phyloP scores from a whole-genome alignment of 2,329 filamentous ascomycete species.

The Diaporthe capsici region DNA sequence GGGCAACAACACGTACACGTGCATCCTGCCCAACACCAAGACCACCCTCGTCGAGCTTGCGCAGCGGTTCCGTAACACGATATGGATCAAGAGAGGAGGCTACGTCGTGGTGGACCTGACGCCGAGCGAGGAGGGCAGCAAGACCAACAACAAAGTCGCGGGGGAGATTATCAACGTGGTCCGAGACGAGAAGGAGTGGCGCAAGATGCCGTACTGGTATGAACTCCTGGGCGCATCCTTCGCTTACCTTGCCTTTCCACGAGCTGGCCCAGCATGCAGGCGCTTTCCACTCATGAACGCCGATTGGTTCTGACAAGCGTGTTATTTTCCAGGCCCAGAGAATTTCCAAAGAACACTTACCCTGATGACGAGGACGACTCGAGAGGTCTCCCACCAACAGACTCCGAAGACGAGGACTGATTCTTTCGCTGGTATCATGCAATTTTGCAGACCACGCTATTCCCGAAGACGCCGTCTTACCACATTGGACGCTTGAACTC shows the following conservation, averaged over 20 bases:
- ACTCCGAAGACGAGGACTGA: slow-evolving; percentile 77
- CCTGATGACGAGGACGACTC: slow-evolving; percentile 82
- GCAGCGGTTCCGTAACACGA: slow-evolving; percentile 87
- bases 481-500: slow-evolving; percentile 9
- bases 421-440: too few relatives aligned
- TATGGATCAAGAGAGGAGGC: slow-evolving; percentile 92
- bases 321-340: slow-evolving; percentile 74
- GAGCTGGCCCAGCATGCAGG: neutral
- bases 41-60: slow-evolving; percentile 84
- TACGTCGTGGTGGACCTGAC: slow-evolving; percentile 86
- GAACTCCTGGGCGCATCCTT: slow-evolving; percentile 43
- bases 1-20: slow-evolving; percentile 90
- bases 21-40: slow-evolving; percentile 77
- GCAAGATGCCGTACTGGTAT: slow-evolving; percentile 90
- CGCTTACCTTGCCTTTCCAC: neutral
- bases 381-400: slow-evolving; percentile 87
- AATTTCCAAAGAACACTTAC: slow-evolving; percentile 79
- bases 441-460: neutral
- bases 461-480: neutral
- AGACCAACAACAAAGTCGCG: slow-evolving; percentile 79
- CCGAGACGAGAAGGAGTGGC: slow-evolving; percentile 90
- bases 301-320: slow-evolving; percentile 13
- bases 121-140: slow-evolving; percentile 68
- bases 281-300: neutral
- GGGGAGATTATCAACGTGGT: slow-evolving; percentile 96